These are phyloP conservation scores for Aspergillus kassunensis DNA, from an alignment of 495 filamentous ascomycete species.

Conservation along the genomic window DNA sequence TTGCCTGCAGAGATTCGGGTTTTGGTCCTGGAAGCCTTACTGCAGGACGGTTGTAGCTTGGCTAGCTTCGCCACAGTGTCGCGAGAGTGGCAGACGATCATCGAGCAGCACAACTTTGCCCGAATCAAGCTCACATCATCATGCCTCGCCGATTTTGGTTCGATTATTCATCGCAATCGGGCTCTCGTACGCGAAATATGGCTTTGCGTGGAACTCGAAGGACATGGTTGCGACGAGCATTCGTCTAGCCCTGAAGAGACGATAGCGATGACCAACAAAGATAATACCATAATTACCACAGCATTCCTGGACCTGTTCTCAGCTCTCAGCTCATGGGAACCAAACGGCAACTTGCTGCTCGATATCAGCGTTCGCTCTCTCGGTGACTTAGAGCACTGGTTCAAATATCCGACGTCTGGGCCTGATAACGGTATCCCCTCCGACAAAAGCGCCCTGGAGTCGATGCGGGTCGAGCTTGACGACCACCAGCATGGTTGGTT, in stretches of 20 bases:
- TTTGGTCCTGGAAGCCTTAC: not conserved
- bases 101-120: constrained; percentile 4
- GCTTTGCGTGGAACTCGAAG: constrained; percentile 5
- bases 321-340: constrained; percentile 8
- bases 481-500: constrained; percentile 1
- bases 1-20: constrained; percentile 5
- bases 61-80: constrained; percentile 1
- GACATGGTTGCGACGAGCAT: constrained; percentile 1
- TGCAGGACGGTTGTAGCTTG: constrained; percentile 1
- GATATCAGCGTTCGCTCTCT: not conserved
- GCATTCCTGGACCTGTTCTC: constrained; percentile 9
- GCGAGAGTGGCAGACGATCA: constrained; percentile 3
- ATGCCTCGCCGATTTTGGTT: constrained; percentile 4
- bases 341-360: constrained; percentile 2
- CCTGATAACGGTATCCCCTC: constrained; percentile 12
- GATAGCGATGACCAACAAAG: not conserved
- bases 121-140: constrained; percentile 4
- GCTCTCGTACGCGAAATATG: constrained; percentile 4
- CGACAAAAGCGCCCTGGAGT: not conserved
- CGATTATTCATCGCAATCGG: not conserved
- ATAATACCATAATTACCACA: constrained; percentile 3
- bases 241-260: not conserved
- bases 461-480: not conserved
- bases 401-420: constrained; percentile 6
- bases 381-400: not conserved